Conservation (phyloP, 257 asterid genomes). For the Fraxinus quadrangulata region DNA sequence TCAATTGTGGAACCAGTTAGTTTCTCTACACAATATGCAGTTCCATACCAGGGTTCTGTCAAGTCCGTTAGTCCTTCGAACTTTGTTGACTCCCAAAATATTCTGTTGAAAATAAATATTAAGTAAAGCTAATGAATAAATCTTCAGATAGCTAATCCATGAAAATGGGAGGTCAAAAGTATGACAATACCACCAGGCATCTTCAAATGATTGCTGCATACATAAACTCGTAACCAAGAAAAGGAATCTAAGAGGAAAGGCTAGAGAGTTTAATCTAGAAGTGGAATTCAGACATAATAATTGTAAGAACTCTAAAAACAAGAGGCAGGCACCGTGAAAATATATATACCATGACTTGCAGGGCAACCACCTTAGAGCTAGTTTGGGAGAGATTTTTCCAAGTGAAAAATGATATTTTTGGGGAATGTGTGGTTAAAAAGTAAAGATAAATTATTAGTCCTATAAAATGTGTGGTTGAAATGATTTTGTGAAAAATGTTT, state of each 20-base stretch:
- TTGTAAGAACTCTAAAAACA: background rate
- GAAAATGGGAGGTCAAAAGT: background rate
- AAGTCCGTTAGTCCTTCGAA: conserved; percentile 68
- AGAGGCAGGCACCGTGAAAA: background rate
- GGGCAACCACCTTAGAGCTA: background rate
- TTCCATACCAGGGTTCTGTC: conserved; percentile 96
- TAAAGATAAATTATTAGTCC: too few relatives aligned
- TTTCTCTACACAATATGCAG: conserved; percentile 70
- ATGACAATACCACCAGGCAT: conserved; percentile 14
- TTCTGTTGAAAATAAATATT: conserved; percentile 48
- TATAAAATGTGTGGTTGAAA: too few relatives aligned
- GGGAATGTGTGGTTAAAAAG: too few relatives aligned
- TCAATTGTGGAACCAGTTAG: conserved; percentile 60
- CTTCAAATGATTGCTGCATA: conserved; percentile 14
- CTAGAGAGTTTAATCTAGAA: background rate
- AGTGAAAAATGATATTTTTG: too few relatives aligned
- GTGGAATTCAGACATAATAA: background rate
- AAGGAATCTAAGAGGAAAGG: background rate
- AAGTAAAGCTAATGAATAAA: conserved; percentile 21
- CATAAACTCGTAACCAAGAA: background rate
- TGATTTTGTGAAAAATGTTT: too few relatives aligned
- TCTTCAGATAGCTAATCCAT: conserved; percentile 9
- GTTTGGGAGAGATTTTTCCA: too few relatives aligned
- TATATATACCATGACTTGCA: background rate
- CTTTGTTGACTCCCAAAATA: conserved; percentile 92